Conservation (phyloP, 257 asterid species). For the Solanum infundibuliforme region DNA sequence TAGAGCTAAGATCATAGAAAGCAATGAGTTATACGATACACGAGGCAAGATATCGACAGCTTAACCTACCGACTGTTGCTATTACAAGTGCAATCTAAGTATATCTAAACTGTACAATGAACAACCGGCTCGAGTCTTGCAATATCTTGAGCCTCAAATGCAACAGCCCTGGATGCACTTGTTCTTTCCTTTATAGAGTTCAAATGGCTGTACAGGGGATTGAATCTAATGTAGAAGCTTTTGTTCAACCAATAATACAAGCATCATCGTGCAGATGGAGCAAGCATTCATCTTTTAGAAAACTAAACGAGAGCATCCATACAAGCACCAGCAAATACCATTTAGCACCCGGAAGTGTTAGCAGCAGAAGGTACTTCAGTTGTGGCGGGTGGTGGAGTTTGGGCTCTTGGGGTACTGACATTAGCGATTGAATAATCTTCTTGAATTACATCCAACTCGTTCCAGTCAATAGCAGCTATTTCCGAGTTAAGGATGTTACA, state of each 20-base stretch:
- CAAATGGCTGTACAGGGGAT: not conserved
- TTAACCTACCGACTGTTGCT: conserved; percentile 15
- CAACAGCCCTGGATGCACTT: not conserved
- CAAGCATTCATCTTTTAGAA: not conserved
- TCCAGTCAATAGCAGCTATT: conserved; percentile 33
- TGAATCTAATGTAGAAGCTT: not conserved
- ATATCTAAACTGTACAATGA: conserved; percentile 29
- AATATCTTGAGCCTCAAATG: not conserved
- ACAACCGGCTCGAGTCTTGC: not conserved
- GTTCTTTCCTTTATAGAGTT: not conserved
- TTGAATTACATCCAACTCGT: conserved; percentile 32
- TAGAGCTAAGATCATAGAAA: not conserved
- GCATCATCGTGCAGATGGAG: not conserved
- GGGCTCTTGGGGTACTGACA: conserved; percentile 28
- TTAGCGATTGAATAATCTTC: conserved; percentile 24
- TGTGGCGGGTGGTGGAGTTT: conserved; percentile 38
- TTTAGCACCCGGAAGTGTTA: conserved; percentile 23
- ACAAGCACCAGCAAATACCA: not conserved
- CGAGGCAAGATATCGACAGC: not conserved
- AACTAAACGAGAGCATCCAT: not conserved
- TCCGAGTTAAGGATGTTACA: conserved; percentile 28
- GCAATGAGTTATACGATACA: not conserved
- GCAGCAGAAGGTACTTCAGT: conserved; percentile 22
- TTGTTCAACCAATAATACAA: not conserved
- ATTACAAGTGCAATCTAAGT: conserved; percentile 12